A percentile compares a stretch with the other conserved stretches of the same genome.
Conservation (phyloP, 2,329 filamentous ascomycete genomes). For the Claviceps africana region DNA sequence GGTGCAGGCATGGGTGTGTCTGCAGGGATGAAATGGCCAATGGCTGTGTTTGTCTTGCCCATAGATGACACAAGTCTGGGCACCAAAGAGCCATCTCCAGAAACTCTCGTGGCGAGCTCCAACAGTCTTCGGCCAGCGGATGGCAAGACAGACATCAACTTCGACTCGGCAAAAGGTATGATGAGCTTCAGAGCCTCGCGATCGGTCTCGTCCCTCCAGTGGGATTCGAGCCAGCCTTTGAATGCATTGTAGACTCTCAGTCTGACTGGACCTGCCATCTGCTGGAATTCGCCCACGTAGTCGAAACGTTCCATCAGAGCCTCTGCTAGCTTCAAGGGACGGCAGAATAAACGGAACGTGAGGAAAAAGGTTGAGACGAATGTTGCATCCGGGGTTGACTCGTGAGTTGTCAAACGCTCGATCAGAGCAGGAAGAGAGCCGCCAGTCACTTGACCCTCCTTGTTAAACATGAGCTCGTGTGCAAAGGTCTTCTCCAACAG, state of each 20-base stretch:
- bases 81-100: conserved; percentile 59
- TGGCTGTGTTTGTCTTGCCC: conserved; percentile 71
- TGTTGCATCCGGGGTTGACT: conserved; percentile 78
- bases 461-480: conserved; percentile 84
- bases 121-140: conserved; percentile 66
- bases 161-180: conserved; percentile 62
- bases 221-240: conserved; percentile 93
- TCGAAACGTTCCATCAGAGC: conserved; percentile 84
- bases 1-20: conserved; percentile 60
- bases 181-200: conserved; percentile 62
- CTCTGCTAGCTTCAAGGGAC: conserved; percentile 63
- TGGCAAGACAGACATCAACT: conserved; percentile 54
- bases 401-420: conserved; percentile 86
- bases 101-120: conserved; percentile 68
- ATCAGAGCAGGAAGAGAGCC: conserved; percentile 81
- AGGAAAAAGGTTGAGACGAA: conserved; percentile 94
- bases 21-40: conserved; percentile 53
- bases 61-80: conserved; percentile 75
- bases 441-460: conserved; percentile 87
- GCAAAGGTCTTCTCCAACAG: conserved; percentile 86
- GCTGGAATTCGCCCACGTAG: conserved; percentile 67
- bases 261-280: conserved; percentile 64
- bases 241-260: conserved; percentile 90
- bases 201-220: conserved; percentile 80
- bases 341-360: conserved; percentile 87